A percentile compares a stretch with the other conserved stretches of the same genome.
Evolutionary conservation across 805 yeast species (phyloP).

Genomic region (Debaryomyces castellii): DNA sequence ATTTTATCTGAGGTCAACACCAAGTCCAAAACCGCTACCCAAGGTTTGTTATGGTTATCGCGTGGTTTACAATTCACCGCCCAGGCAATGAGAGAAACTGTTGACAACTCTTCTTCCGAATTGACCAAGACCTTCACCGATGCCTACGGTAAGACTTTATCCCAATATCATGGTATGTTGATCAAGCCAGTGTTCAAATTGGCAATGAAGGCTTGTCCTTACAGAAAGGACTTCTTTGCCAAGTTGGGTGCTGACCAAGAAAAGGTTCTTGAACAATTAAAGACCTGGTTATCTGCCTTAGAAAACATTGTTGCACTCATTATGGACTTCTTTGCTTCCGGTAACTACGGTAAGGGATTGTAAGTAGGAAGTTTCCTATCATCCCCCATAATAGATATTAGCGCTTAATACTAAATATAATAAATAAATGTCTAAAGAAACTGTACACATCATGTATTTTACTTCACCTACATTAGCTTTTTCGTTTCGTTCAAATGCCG

Average conservation of each 20-base stretch:
- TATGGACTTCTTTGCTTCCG: slow-evolving; percentile 71
- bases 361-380: slow-evolving; percentile 23
- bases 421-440: not conserved
- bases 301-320: slow-evolving; percentile 72
- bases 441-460: not conserved
- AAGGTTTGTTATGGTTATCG: slow-evolving; percentile 84
- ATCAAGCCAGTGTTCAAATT: slow-evolving; percentile 84
- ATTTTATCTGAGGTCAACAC: slow-evolving; percentile 69
- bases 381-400: not conserved
- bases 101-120: slow-evolving; percentile 62
- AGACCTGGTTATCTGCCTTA: slow-evolving; percentile 72
- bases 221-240: slow-evolving; percentile 78
- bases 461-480: not conserved
- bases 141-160: slow-evolving; percentile 78
- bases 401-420: not conserved
- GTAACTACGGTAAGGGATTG: slow-evolving; percentile 87
- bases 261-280: slow-evolving; percentile 63
- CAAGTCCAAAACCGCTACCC: slow-evolving; percentile 78
- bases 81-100: slow-evolving; percentile 78
- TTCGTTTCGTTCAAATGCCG: too few relatives aligned
- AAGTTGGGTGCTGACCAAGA: slow-evolving; percentile 78
- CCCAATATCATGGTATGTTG: slow-evolving; percentile 78
- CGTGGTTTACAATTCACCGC: slow-evolving; percentile 91
- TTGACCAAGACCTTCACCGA: slow-evolving; percentile 76
- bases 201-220: slow-evolving; percentile 95